A percentile compares a stretch with the other conserved stretches of the same genome.
These are phyloP conservation scores for Parmelia sp. DNA, from an alignment of 495 filamentous ascomycete species.

Conservation along the genomic window DNA sequence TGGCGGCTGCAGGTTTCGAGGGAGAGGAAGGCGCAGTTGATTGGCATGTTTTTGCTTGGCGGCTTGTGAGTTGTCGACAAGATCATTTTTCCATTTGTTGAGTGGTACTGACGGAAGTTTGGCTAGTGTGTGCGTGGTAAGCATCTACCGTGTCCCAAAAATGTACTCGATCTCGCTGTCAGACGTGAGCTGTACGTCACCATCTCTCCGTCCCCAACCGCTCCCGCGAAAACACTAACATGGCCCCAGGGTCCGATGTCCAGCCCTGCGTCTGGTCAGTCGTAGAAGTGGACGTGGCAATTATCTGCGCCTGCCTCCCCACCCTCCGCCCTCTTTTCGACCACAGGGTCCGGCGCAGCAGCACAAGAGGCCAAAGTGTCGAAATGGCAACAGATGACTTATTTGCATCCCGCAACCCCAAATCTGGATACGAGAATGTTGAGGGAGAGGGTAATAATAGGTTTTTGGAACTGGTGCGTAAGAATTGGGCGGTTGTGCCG, in stretches of 20 bases:
- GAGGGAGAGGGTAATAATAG: not conserved
- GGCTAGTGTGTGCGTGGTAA: constrained; percentile 2
- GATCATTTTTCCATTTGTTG: not conserved
- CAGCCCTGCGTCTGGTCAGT: constrained; percentile 11
- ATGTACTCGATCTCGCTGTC: constrained; percentile 6
- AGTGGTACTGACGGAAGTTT: not conserved
- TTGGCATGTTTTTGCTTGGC: constrained; percentile 10
- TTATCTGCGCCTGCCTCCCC: constrained; percentile 12
- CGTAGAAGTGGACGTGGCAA: constrained; percentile 8
- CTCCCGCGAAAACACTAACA: not conserved
- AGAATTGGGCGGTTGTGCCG: not conserved
- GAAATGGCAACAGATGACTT: not conserved
- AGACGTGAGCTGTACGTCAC: constrained; percentile 7
- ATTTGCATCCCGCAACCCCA: not conserved
- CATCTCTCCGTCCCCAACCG: not conserved
- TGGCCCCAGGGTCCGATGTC: not conserved
- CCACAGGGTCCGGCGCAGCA: not conserved
- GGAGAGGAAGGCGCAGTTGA: constrained; percentile 2
- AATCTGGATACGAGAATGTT: not conserved
- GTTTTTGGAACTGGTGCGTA: not conserved
- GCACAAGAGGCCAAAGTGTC: not conserved
- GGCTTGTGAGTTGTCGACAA: constrained; percentile 4
- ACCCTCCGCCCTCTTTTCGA: constrained; percentile 14
- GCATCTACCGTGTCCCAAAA: constrained; percentile 4
- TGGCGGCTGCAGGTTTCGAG: constrained; percentile 8